Conservation (phyloP, 2,329 filamentous ascomycete species). For the Cladosporium sp. region DNA sequence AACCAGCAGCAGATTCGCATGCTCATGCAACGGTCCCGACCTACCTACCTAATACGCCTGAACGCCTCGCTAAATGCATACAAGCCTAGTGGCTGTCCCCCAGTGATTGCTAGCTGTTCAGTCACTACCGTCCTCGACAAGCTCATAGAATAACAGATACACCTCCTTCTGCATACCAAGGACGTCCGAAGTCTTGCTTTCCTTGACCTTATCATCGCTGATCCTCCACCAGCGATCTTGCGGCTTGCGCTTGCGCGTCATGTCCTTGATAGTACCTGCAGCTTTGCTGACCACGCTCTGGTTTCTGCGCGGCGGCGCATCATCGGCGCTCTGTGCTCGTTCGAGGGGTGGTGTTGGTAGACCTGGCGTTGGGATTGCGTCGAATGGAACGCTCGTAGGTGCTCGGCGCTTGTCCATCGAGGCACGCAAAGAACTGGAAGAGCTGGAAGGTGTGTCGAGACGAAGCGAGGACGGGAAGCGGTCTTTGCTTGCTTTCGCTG, state of each 20-base stretch:
- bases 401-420: conserved; percentile 2
- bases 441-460: conserved; percentile 18
- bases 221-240: conserved; percentile 94
- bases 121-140: conserved; percentile 54
- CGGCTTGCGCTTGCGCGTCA: conserved; percentile 50
- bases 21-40: neutral
- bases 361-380: conserved; percentile 33
- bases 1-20: neutral
- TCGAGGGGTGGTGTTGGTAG: conserved; percentile 30
- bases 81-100: neutral
- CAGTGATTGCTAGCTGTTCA: neutral
- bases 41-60: neutral
- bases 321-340: conserved; percentile 11
- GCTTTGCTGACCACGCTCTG: conserved; percentile 13
- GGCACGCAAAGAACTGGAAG: conserved; percentile 27
- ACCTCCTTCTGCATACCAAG: conserved; percentile 93
- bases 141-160: conserved; percentile 93
- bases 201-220: conserved; percentile 94
- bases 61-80: conserved; percentile 11
- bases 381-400: conserved; percentile 30
- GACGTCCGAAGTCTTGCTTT: conserved; percentile 89
- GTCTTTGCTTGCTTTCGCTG: neutral
- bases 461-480: conserved; percentile 11
- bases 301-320: neutral
- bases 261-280: conserved; percentile 7